Evolutionary conservation across 139 green algal genomes (phyloP).

Genomic region (Zygnema cylindricum): DNA sequence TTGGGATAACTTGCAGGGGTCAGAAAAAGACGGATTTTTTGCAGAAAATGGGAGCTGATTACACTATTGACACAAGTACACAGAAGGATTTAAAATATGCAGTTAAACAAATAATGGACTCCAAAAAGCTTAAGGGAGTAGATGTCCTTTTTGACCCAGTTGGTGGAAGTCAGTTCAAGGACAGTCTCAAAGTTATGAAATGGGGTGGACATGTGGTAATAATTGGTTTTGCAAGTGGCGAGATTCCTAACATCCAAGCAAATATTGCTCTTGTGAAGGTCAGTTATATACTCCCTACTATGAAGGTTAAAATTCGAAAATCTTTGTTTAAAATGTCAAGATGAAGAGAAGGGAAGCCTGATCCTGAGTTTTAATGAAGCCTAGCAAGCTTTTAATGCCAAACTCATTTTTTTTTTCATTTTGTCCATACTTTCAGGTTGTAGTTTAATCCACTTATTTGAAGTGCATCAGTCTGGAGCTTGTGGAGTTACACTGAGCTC

Average conservation of each 20-base stretch:
- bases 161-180: conserved; percentile 74
- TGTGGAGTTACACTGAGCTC: no score
- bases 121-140: conserved; percentile 62
- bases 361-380: no score
- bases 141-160: conserved; percentile 87
- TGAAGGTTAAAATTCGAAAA: no score
- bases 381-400: no score
- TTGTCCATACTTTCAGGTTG: no score
- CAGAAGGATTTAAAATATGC: background rate
- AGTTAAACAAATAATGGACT: background rate
- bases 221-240: conserved; percentile 82
- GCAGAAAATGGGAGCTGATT: conserved; percentile 66
- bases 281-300: no score
- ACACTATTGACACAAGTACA: conserved; percentile 66
- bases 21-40: conserved; percentile 63
- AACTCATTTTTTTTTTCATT: no score
- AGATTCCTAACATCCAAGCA: conserved; percentile 75
- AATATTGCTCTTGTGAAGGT: conserved; percentile 86
- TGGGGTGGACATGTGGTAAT: conserved; percentile 86
- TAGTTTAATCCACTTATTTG: no score
- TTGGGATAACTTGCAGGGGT: conserved; percentile 42
- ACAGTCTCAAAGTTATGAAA: conserved; percentile 70
- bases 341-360: no score
- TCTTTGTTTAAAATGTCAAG: no score
- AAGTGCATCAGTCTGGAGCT: no score